Conservation (phyloP, 116 monocot species). For the Cymodocea nodosa region DNA sequence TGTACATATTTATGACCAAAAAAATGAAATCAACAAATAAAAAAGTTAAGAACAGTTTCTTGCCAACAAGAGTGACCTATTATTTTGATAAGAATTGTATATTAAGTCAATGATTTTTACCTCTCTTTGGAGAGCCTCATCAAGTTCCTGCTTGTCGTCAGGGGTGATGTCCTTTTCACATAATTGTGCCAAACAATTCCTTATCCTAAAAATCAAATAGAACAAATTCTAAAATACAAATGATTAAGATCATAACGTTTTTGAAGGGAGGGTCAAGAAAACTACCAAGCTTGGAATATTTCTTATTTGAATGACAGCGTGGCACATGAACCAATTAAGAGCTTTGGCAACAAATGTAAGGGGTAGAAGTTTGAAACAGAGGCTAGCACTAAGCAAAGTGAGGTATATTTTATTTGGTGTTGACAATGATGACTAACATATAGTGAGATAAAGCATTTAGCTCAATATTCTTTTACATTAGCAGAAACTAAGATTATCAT, state of each 20-base stretch:
- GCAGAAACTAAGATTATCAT: too few species aligned
- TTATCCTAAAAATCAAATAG: slow-evolving; percentile 49
- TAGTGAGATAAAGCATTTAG: too few species aligned
- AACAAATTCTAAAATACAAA: not conserved
- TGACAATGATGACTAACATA: too few species aligned
- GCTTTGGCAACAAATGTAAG: not conserved
- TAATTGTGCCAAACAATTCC: slow-evolving; percentile 70
- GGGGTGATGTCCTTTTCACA: slow-evolving; percentile 88
- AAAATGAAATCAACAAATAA: too few species aligned
- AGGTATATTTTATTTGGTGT: too few species aligned
- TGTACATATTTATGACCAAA: too few species aligned
- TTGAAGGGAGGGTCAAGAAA: not conserved
- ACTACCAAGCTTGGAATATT: not conserved
- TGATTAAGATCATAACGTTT: not conserved
- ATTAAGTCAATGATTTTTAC: slow-evolving; percentile 17
- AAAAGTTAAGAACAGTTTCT: too few species aligned
- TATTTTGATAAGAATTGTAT: not conserved
- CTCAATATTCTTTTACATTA: too few species aligned
- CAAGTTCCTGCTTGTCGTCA: slow-evolving; percentile 94
- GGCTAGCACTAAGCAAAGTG: not conserved
- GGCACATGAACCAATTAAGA: too few species aligned
- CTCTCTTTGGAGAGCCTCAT: slow-evolving; percentile 94
- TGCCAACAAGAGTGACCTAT: too few species aligned
- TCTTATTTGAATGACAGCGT: not conserved
- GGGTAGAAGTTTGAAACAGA: not conserved